Percentiles rank a stretch among this genome's conserved stretches.
Conservation (phyloP, 805 yeast species). For the Pichia gijzeniarum region DNA sequence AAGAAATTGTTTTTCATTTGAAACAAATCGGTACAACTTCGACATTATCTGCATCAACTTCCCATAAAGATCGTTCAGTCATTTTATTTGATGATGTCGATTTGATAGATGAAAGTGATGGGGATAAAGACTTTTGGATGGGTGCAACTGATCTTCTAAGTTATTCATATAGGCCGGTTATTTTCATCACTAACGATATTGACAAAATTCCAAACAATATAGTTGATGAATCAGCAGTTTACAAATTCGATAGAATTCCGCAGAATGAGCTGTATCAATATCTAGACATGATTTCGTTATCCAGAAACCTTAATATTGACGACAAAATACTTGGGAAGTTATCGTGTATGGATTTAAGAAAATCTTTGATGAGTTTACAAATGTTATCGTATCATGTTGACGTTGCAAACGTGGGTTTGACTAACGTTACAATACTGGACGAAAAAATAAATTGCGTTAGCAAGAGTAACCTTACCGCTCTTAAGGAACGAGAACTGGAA, state of each 20-base stretch:
- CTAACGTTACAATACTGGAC: conserved; percentile 2
- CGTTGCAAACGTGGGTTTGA: conserved; percentile 14
- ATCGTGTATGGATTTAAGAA: conserved; percentile 20
- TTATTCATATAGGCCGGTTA: conserved; percentile 30
- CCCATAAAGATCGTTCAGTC: conserved; percentile 41
- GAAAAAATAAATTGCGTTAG: neutral
- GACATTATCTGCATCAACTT: conserved; percentile 46
- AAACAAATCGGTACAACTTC: conserved; percentile 83
- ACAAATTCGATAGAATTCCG: conserved; percentile 14
- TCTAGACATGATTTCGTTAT: conserved; percentile 23
- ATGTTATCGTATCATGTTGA: conserved; percentile 21
- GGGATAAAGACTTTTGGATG: conserved; percentile 75
- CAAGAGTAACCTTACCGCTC: neutral
- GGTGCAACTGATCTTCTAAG: conserved; percentile 54
- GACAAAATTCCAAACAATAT: conserved; percentile 25
- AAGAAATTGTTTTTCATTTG: conserved; percentile 57
- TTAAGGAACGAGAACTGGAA: neutral
- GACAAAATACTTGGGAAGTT: conserved; percentile 15
- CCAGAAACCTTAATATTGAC: conserved; percentile 24
- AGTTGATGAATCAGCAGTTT: conserved; percentile 26
- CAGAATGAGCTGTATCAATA: conserved; percentile 15
- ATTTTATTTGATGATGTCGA: conserved; percentile 85
- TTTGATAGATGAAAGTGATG: conserved; percentile 57
- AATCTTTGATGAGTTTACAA: conserved; percentile 27
- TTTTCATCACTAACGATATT: conserved; percentile 27